Evolutionary conservation across 2,329 filamentous ascomycete species (phyloP).

Genomic region (Clarireedia sp.): DNA sequence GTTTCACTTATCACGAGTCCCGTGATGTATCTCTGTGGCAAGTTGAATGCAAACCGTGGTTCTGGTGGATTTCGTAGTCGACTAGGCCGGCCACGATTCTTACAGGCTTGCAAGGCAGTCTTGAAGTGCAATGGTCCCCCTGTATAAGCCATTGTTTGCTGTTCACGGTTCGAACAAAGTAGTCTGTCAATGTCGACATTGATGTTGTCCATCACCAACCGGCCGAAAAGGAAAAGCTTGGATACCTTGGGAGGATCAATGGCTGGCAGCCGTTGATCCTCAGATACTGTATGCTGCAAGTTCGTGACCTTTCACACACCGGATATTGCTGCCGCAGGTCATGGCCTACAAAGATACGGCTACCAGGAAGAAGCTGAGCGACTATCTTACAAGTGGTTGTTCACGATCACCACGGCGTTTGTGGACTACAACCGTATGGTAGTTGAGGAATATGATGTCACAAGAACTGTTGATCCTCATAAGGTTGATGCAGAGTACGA

Average conservation of each 20-base stretch:
- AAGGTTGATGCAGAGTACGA: slow-evolving; percentile 95
- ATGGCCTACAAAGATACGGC: slow-evolving; percentile 85
- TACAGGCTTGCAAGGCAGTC: not conserved
- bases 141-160: not conserved
- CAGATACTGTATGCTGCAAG: too few relatives aligned
- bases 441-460: slow-evolving; percentile 98
- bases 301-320: too few relatives aligned
- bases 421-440: slow-evolving; percentile 98
- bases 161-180: not conserved
- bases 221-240: too few relatives aligned
- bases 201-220: not conserved
- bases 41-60: too few relatives aligned
- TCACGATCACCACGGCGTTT: slow-evolving; percentile 97
- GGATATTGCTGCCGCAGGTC: too few relatives aligned
- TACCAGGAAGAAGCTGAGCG: slow-evolving; percentile 85
- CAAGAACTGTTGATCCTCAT: slow-evolving; percentile 79
- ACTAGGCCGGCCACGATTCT: not conserved
- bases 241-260: too few relatives aligned
- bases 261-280: too few relatives aligned
- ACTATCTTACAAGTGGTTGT: slow-evolving; percentile 91
- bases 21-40: too few relatives aligned
- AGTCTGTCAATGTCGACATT: not conserved
- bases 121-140: not conserved
- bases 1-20: too few relatives aligned
- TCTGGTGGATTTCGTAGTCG: too few relatives aligned